Base-by-base conservation (phyloP, 2,329 filamentous ascomycete genomes). In the Ceratocystis alfenasii region DNA sequence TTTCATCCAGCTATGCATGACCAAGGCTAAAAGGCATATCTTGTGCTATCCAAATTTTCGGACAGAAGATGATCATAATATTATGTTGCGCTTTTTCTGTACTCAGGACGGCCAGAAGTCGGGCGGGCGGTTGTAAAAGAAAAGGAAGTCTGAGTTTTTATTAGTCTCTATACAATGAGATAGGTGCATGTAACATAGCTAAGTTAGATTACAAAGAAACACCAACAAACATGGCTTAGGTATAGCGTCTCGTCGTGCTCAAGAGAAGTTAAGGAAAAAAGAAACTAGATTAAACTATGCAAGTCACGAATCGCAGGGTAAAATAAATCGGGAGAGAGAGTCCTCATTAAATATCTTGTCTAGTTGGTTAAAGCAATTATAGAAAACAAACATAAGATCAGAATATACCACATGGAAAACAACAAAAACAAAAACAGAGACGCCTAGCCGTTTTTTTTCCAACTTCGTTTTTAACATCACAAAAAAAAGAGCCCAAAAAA, bases 371-470 rank as follows among this genome's bases (percentile, higher is more conserved):
- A 62, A 10, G n/a, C 10, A 46, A 44, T 45, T 62, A 45, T 45
- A 22, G 22, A 62, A 33, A 62, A 62, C 36, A 62, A 62, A 62
- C 22, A 45, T 20, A 59, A 62, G 17, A 25, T 28, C 60, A 62
- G 45, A 30, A 62, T 10, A 45, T 62, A 44, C 10, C 25, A 62
- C 36, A 41, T 41, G 36, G 12, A 41, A 41, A 41, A 15, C 36
- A 41, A 15, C 12, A 44, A 44, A 25, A 28, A 25, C 7, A 22
- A 30, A 59, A 59, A 33, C 25, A 59, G 20, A 53, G 10, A 59
- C 25, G 55, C 55, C 25, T 28, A 33, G 55, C 55, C 55, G n/a
- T 25, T 25, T 20, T 22, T 20, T 36, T 36, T 59, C 28, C 10
- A 20, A n/a, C n/a, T 53, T 53, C 36, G 15, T 53, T 53, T 53